These are phyloP conservation scores for Kandelia obovata DNA, from an alignment of 345 rosid species.

Conservation along the genomic window DNA sequence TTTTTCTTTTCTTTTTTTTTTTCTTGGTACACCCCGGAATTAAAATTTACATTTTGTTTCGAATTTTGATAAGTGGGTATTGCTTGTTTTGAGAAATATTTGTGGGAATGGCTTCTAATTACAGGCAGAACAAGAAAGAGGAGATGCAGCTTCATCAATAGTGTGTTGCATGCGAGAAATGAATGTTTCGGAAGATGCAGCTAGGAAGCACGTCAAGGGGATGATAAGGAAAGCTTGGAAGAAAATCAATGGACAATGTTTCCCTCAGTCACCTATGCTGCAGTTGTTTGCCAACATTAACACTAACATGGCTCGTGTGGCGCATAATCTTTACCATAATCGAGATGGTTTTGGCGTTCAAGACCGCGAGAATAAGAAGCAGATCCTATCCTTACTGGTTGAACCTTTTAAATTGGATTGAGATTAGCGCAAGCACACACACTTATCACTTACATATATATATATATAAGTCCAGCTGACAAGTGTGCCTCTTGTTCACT, in stretches of 20 bases:
- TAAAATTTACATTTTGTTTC: neutral
- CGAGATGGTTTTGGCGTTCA: conserved; percentile 52
- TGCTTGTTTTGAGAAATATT: too few relatives aligned
- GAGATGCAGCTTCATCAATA: conserved; percentile 49
- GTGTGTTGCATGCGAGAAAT: conserved; percentile 39
- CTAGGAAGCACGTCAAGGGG: conserved; percentile 26
- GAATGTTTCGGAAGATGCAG: conserved; percentile 35
- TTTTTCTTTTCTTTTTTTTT: neutral
- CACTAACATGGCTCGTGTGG: conserved; percentile 40
- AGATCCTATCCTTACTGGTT: conserved; percentile 34
- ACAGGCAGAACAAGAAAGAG: conserved; percentile 54
- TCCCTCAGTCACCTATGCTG: conserved; percentile 10
- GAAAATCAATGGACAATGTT: conserved; percentile 33
- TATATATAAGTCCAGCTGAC: too few relatives aligned
- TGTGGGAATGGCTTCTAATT: neutral
- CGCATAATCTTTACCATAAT: conserved; percentile 37
- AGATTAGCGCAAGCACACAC: neutral
- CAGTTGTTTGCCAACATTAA: conserved; percentile 21
- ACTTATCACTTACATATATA: too few relatives aligned
- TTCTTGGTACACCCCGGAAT: too few relatives aligned
- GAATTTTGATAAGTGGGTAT: too few relatives aligned
- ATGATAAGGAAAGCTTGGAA: conserved; percentile 37
- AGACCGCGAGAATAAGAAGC: conserved; percentile 26
- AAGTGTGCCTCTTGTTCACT: too few relatives aligned
- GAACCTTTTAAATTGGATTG: conserved; percentile 20